Base-by-base conservation (phyloP, 495 filamentous ascomycete genomes). In the Gamarada debralockiae region DNA sequence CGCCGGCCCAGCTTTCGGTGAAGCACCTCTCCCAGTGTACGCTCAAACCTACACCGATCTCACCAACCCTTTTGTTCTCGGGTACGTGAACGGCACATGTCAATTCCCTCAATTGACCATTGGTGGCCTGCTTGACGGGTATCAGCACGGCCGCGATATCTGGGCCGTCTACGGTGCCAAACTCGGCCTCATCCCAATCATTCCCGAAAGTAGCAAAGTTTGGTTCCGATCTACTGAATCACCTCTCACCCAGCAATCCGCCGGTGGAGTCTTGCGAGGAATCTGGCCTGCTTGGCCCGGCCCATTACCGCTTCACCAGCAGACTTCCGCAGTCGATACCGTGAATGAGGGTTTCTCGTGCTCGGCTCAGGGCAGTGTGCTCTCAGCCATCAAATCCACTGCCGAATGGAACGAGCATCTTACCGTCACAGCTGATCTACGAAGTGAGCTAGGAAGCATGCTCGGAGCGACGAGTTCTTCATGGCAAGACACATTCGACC, bases 191-290 rank as follows among this genome's bases (percentile, higher is more conserved):
- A 15, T 49, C 18, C 47, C 47, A 3, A 22, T 8, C 47, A 12
- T 21, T 3, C 47, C 47, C 2, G 31, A 49, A 10, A 17, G 12
- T 5, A 15, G n/a, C 6, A 18, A 36, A 22, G 33, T 49, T 29
- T 49, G 47, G 47, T 38, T 49, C 21, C 47, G 47, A 5, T 49
- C 47, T 9, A 37, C 47, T 9, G 47, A 49, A 29, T 49, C 47
- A 12, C 29, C 47, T 22, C 23, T 49, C 3, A 49, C 47, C n/a
- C 47, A 49, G 21, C 29, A 49, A 9, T 37, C 47, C 10, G 47
- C 47, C 6, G 47, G 47, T 12, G 47, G 47, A 7, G 47, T 49
- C 3, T 17, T 49, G 3, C 29, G 47, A 8, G 47, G 47, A 8
- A 15, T 49, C 33, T 49, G 47, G 47, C 47, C 47, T 2, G n/a